A percentile compares a stretch with the other conserved stretches of the same genome.
Conservation (phyloP, 306 rosid species). For the Erythrophleum fordii region DNA sequence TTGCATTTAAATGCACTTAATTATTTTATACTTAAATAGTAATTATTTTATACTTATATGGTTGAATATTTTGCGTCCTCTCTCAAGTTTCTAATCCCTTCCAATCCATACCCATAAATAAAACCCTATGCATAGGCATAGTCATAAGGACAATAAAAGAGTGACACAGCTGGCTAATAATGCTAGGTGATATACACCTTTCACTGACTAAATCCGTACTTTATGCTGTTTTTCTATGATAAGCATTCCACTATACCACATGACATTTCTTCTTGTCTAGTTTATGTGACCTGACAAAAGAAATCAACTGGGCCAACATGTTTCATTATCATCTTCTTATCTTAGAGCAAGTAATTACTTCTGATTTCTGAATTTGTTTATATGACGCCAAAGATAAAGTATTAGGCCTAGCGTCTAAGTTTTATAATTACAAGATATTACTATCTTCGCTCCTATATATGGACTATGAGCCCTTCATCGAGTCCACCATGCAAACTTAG, state of each 20-base stretch:
- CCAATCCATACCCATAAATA: not conserved
- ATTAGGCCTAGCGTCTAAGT: not conserved
- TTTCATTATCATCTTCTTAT: not conserved
- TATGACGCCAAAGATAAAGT: not conserved
- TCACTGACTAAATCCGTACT: conserved; percentile 1
- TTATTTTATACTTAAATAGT: too few relatives aligned
- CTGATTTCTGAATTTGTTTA: not conserved
- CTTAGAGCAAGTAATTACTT: not conserved
- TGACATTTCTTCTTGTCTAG: not conserved
- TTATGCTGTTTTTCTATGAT: too few relatives aligned
- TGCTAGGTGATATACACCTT: not conserved
- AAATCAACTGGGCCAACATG: not conserved
- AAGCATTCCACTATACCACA: not conserved
- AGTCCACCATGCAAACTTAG: conserved; percentile 7
- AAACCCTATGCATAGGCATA: not conserved
- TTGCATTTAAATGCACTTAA: too few relatives aligned
- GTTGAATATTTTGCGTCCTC: not conserved
- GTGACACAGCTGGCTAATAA: not conserved
- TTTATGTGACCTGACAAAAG: not conserved
- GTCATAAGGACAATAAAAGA: conserved; percentile 8
- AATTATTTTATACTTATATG: too few relatives aligned
- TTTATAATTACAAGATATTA: not conserved
- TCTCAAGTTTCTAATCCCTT: not conserved
- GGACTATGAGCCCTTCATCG: not conserved
- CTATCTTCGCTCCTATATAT: not conserved